These are phyloP conservation scores for Pleurotus citrinopileatus DNA, from an alignment of 768 basidiomycete species.

Conservation along the genomic window DNA sequence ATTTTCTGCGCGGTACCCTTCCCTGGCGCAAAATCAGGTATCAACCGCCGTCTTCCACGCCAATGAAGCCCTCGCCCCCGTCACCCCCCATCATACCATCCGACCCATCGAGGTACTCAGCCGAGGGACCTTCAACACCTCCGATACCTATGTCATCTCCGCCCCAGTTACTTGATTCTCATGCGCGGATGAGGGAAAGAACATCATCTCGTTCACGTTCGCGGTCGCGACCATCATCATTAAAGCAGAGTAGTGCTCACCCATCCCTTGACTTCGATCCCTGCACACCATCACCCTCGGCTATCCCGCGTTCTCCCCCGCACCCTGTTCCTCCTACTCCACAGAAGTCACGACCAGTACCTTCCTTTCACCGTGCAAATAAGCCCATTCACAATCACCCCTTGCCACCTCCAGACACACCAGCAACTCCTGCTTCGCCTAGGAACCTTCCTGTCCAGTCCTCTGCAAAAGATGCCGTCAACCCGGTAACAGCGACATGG, in stretches of 20 bases:
- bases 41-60: slow-evolving; percentile 21
- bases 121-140: slow-evolving; percentile 1
- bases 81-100: slow-evolving; percentile 14
- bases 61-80: slow-evolving; percentile 24
- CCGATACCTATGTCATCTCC: slow-evolving; percentile 5
- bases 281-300: slow-evolving; percentile 5
- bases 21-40: slow-evolving; percentile 72
- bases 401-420: slow-evolving; percentile 9
- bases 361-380: slow-evolving; percentile 20
- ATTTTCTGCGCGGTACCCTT: slow-evolving; percentile 73
- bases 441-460: not conserved
- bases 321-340: slow-evolving; percentile 15
- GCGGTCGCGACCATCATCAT: not conserved
- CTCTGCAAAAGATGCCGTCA: slow-evolving; percentile 18
- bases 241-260: not conserved
- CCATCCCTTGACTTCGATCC: slow-evolving; percentile 11
- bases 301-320: slow-evolving; percentile 8
- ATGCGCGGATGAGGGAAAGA: not conserved
- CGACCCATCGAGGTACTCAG: slow-evolving; percentile 1
- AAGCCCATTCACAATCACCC: slow-evolving; percentile 17
- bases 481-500: slow-evolving; percentile 69
- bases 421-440: slow-evolving; percentile 25
- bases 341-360: slow-evolving; percentile 5
- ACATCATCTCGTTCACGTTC: not conserved
- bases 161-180: not conserved